phyloP scores from a whole-genome alignment of 345 rosid genomes.

The Citrus hindsii region DNA sequence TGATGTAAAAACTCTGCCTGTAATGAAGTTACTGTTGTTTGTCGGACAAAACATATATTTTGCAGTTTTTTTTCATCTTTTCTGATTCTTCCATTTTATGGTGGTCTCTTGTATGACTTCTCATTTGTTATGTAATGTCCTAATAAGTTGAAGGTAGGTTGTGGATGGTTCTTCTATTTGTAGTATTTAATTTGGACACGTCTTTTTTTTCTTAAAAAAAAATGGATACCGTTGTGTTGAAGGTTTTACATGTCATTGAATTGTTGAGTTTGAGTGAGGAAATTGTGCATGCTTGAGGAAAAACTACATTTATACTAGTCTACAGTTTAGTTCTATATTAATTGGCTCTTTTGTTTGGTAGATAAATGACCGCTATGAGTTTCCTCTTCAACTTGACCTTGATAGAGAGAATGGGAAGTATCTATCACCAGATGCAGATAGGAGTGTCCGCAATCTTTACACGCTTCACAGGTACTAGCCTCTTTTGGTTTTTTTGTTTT shows the following conservation, averaged over 20 bases:
- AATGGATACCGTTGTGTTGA: background rate
- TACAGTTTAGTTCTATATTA: slow-evolving; percentile 2
- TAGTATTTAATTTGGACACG: background rate
- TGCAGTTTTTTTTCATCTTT: background rate
- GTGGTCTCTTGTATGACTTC: background rate
- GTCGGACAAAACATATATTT: background rate
- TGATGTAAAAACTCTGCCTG: background rate
- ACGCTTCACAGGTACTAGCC: slow-evolving; percentile 76
- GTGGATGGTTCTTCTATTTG: background rate
- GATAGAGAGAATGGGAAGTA: slow-evolving; percentile 85
- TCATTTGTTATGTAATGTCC: background rate
- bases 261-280: background rate
- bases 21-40: background rate
- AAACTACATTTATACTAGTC: background rate
- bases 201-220: too few relatives aligned
- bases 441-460: slow-evolving; percentile 86
- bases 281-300: background rate
- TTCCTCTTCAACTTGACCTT: slow-evolving; percentile 92
- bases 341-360: slow-evolving; percentile 23
- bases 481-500: background rate
- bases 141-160: too few relatives aligned
- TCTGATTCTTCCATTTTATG: background rate
- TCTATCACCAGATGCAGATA: slow-evolving; percentile 89
- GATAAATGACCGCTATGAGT: slow-evolving; percentile 96
- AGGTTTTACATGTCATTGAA: background rate